Conservation (phyloP, 306 rosid genomes). For the Echinosophora koreensis region DNA sequence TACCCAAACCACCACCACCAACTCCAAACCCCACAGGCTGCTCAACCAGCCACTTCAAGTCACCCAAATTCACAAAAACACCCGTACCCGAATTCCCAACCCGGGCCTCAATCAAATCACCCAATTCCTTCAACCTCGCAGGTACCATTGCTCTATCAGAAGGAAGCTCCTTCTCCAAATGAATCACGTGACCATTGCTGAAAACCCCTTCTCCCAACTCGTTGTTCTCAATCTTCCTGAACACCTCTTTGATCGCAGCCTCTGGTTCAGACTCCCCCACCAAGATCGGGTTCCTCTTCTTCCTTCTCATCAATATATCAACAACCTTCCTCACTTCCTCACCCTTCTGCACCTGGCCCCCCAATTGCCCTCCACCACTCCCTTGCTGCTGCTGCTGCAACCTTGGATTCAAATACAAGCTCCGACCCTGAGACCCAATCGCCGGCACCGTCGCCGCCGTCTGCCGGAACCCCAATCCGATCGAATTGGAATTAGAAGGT, state of each 20-base stretch:
- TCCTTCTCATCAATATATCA: conserved; percentile 68
- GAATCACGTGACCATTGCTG: conserved; percentile 62
- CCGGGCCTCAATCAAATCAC: conserved; percentile 67
- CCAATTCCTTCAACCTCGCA: conserved; percentile 66
- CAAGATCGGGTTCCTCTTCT: conserved; percentile 88
- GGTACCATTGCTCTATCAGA: conserved; percentile 63
- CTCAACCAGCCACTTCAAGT: conserved; percentile 94
- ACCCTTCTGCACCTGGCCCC: conserved; percentile 61
- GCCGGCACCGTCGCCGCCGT: conserved; percentile 32
- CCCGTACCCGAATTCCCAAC: conserved; percentile 55
- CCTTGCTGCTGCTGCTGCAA: conserved; percentile 76
- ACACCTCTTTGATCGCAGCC: conserved; percentile 71
- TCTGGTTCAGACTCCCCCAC: conserved; percentile 96
- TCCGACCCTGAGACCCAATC: conserved; percentile 49
- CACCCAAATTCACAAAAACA: conserved; percentile 81
- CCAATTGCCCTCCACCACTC: conserved; percentile 51
- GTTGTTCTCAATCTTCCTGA: conserved; percentile 72
- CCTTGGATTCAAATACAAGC: conserved; percentile 81
- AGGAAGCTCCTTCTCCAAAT: conserved; percentile 81
- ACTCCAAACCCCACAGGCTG: conserved; percentile 62
- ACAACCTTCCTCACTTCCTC: conserved; percentile 76
- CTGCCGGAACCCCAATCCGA: conserved; percentile 77
- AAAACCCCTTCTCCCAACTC: conserved; percentile 70
- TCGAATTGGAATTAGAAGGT: conserved; percentile 60
- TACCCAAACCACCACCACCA: conserved; percentile 43